These are phyloP conservation scores for Grigorovia transvaalensis DNA, from an alignment of 805 yeast genomes.

Conservation along the genomic window DNA sequence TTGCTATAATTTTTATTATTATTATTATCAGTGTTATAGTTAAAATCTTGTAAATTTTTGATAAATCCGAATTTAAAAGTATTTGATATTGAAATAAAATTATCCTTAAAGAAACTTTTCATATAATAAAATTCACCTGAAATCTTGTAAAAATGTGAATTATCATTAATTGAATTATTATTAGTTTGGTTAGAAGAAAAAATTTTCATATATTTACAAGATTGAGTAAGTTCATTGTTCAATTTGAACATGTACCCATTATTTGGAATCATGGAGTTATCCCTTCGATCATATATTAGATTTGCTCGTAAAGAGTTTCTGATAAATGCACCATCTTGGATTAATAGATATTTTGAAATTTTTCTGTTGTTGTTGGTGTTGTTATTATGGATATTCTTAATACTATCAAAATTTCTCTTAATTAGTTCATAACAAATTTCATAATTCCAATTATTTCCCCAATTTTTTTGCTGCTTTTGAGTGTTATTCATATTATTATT, in stretches of 20 bases:
- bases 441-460: slow-evolving; percentile 4
- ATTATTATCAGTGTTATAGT: slow-evolving; percentile 14
- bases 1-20: background rate
- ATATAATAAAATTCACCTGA: slow-evolving; percentile 25
- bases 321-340: slow-evolving; percentile 44
- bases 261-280: slow-evolving; percentile 34
- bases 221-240: slow-evolving; percentile 32
- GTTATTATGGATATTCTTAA: slow-evolving; percentile 16
- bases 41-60: slow-evolving; percentile 26
- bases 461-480: background rate
- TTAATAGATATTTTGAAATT: slow-evolving; percentile 47
- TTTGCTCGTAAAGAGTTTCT: slow-evolving; percentile 45
- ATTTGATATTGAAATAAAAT: slow-evolving; percentile 36
- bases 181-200: slow-evolving; percentile 13
- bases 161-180: slow-evolving; percentile 5
- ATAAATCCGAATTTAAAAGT: slow-evolving; percentile 48
- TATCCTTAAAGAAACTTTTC: slow-evolving; percentile 18
- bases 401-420: slow-evolving; percentile 29
- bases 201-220: background rate
- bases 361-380: slow-evolving; percentile 18
- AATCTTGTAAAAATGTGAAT: slow-evolving; percentile 15
- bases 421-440: slow-evolving; percentile 11
- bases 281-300: slow-evolving; percentile 32
- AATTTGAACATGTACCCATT: slow-evolving; percentile 35
- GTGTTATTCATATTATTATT: too few species aligned